Conservation (phyloP, 169 alveolate genomes). For the Neospora caninum region DNA sequence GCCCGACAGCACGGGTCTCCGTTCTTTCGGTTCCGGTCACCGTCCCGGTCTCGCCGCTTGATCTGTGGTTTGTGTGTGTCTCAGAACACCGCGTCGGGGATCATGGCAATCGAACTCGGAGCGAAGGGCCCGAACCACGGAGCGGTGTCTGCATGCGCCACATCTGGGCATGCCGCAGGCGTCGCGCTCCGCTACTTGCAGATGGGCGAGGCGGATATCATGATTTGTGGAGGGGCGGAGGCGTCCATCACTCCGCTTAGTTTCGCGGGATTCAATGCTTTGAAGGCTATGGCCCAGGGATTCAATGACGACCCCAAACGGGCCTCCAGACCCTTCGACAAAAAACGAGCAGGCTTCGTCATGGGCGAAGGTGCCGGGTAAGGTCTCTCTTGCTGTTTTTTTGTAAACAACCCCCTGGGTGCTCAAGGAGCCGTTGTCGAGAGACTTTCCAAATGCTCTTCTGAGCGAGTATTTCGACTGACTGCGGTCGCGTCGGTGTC, state of each 20-base stretch:
- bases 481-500: too few species aligned
- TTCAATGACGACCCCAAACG: conserved; percentile 81
- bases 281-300: conserved; percentile 83
- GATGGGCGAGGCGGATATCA: conserved; percentile 81
- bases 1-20: background rate
- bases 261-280: conserved; percentile 79
- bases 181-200: conserved; percentile 78
- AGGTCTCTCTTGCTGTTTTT: too few species aligned
- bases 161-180: conserved; percentile 85
- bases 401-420: too few species aligned
- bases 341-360: conserved; percentile 88
- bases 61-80: background rate
- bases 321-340: conserved; percentile 89
- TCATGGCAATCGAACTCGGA: conserved; percentile 75
- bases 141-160: conserved; percentile 84
- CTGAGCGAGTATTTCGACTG: too few species aligned
- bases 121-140: conserved; percentile 78
- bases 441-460: too few species aligned
- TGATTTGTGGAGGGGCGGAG: conserved; percentile 88
- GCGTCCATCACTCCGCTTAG: conserved; percentile 82
- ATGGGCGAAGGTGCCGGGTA: conserved; percentile 90
- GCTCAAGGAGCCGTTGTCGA: too few species aligned
- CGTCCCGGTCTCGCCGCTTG: background rate
- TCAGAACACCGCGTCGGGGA: conserved; percentile 77
- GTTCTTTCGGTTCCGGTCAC: background rate